phyloP scores from a whole-genome alignment of 441 rosid genomes.

The Populus hybrid region DNA sequence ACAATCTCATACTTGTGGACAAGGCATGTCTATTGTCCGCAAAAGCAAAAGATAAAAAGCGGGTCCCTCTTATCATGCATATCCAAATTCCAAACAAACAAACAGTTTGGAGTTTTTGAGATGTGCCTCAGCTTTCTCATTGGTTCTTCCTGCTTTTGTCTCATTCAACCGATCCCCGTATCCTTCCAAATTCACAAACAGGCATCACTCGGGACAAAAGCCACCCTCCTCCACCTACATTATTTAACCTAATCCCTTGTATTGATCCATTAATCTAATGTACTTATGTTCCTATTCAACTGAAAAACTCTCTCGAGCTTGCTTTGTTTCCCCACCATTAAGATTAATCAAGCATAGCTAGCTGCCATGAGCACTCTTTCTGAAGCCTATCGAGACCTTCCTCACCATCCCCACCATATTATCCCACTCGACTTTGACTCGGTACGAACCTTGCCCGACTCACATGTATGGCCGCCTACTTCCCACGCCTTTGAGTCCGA shows the following conservation, averaged over 20 bases:
- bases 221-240: constrained; percentile 14
- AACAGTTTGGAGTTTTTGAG: constrained; percentile 16
- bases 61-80: background rate
- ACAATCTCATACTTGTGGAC: background rate
- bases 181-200: constrained; percentile 25
- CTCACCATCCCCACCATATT: constrained; percentile 34
- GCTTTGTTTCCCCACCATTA: background rate
- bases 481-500: constrained; percentile 12
- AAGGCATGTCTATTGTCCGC: background rate
- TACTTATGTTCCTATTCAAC: too few relatives aligned
- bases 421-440: constrained; percentile 54
- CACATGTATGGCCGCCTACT: constrained; percentile 52
- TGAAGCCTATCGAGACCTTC: constrained; percentile 32
- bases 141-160: constrained; percentile 29
- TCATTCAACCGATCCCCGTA: constrained; percentile 1
- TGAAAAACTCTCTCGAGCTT: background rate
- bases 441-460: constrained; percentile 53
- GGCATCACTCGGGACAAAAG: constrained; percentile 25
- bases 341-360: background rate
- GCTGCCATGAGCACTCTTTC: constrained; percentile 31
- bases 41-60: background rate
- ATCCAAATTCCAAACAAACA: background rate
- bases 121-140: constrained; percentile 23
- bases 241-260: constrained; percentile 8
- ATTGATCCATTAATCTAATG: background rate